These are phyloP conservation scores for Agastache rugosa DNA, from an alignment of 257 asterid species.

Conservation along the genomic window DNA sequence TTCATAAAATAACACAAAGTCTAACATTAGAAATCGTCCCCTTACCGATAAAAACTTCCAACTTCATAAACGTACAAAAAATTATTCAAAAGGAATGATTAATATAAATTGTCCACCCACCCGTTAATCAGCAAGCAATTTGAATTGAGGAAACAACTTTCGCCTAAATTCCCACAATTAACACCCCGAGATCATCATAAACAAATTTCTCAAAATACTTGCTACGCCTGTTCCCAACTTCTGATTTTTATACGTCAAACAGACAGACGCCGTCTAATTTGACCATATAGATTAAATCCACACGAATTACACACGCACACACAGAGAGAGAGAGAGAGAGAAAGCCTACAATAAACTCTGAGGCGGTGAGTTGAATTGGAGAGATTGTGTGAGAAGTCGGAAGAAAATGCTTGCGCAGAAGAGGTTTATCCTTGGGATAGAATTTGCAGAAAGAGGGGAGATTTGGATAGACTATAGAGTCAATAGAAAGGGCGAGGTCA, in stretches of 20 bases:
- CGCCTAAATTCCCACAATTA: neutral
- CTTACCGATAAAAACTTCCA: neutral
- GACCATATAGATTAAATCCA: neutral
- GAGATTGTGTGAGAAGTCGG: slow-evolving; percentile 19
- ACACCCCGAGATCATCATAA: slow-evolving; percentile 19
- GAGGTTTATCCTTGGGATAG: slow-evolving; percentile 35
- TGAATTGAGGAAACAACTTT: slow-evolving; percentile 22
- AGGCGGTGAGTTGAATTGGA: slow-evolving; percentile 25
- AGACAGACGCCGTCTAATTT: neutral
- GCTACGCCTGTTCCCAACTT: neutral
- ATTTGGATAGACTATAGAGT: slow-evolving; percentile 40
- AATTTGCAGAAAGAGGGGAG: slow-evolving; percentile 36
- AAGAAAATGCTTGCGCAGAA: slow-evolving; percentile 12
- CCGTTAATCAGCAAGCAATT: slow-evolving; percentile 12
- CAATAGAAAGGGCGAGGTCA: slow-evolving; percentile 38
- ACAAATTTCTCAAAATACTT: neutral
- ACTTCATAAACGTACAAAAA: neutral
- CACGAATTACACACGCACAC: neutral
- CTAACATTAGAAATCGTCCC: slow-evolving; percentile 23
- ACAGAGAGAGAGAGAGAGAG: slow-evolving; percentile 5
- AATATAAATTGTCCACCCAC: neutral
- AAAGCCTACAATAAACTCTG: slow-evolving; percentile 32
- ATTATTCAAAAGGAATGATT: slow-evolving; percentile 18
- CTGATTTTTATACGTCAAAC: neutral
- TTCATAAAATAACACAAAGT: slow-evolving; percentile 5